These are phyloP conservation scores for Melaleuca quinquenervia DNA, from an alignment of 345 rosid genomes.

Conservation along the genomic window DNA sequence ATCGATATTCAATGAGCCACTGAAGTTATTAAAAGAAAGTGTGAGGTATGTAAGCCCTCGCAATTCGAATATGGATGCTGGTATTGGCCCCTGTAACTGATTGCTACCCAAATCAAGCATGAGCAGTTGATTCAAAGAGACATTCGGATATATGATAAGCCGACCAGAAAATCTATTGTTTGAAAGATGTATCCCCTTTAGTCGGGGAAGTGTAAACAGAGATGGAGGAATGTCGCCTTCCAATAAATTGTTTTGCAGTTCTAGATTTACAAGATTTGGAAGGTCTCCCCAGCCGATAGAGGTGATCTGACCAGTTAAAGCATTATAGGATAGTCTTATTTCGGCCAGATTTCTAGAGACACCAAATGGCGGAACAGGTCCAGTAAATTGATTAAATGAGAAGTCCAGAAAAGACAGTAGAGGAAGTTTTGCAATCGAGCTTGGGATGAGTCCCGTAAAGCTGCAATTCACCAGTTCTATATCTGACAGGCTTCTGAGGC, in stretches of 20 bases:
- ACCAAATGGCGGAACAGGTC: conserved; percentile 18
- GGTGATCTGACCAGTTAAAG: conserved; percentile 12
- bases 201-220: conserved; percentile 2
- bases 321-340: conserved; percentile 10
- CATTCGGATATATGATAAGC: neutral
- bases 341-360: neutral
- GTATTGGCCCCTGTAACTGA: conserved; percentile 17
- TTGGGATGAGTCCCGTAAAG: conserved; percentile 16
- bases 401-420: conserved; percentile 15
- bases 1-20: conserved; percentile 14
- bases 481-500: neutral
- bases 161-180: conserved; percentile 14
- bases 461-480: conserved; percentile 1
- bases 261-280: conserved; percentile 7
- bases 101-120: conserved; percentile 26
- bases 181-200: neutral
- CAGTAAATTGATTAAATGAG: conserved; percentile 12
- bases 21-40: conserved; percentile 35
- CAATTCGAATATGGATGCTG: conserved; percentile 6
- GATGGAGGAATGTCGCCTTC: conserved; percentile 18
- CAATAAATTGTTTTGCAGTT: conserved; percentile 10
- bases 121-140: neutral
- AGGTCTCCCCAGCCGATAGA: conserved; percentile 13
- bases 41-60: neutral
- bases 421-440: conserved; percentile 4